Evolutionary conservation across 306 rosid genomes (phyloP).

Genomic region (Inga leiocalycina): DNA sequence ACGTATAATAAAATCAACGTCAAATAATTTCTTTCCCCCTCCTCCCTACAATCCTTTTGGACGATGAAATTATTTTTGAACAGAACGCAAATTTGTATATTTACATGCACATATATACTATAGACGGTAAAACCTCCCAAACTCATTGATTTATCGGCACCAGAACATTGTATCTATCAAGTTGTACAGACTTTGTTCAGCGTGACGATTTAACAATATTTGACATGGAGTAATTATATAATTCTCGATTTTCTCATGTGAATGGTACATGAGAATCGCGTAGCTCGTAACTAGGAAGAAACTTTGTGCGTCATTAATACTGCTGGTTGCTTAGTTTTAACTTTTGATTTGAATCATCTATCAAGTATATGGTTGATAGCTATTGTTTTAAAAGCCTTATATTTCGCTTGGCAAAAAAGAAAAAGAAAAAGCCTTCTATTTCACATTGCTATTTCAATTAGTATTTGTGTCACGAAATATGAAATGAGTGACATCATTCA

Average conservation of each 20-base stretch:
- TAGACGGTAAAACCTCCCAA: conserved; percentile 48
- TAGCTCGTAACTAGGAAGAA: background rate
- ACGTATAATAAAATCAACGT: conserved; percentile 38
- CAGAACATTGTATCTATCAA: conserved; percentile 70
- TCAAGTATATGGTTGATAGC: too few species aligned
- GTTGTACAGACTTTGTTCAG: conserved; percentile 67
- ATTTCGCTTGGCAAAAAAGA: too few species aligned
- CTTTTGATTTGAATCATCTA: background rate
- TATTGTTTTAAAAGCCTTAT: too few species aligned
- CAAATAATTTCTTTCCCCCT: conserved; percentile 25
- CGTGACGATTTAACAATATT: conserved; percentile 29
- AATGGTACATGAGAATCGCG: conserved; percentile 10
- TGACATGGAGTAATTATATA: conserved; percentile 38
- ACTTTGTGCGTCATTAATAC: background rate
- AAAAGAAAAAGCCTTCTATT: too few species aligned
- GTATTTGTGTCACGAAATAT: background rate
- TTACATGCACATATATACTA: conserved; percentile 60
- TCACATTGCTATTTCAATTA: background rate
- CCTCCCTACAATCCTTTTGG: conserved; percentile 24
- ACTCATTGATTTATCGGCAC: conserved; percentile 63
- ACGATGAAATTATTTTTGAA: conserved; percentile 38
- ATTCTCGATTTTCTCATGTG: conserved; percentile 25
- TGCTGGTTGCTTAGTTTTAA: background rate
- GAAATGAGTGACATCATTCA: background rate
- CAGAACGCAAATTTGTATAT: conserved; percentile 52